Conservation (phyloP, 768 basidiomycete genomes). For the Hortiboletus flavorubellus region DNA sequence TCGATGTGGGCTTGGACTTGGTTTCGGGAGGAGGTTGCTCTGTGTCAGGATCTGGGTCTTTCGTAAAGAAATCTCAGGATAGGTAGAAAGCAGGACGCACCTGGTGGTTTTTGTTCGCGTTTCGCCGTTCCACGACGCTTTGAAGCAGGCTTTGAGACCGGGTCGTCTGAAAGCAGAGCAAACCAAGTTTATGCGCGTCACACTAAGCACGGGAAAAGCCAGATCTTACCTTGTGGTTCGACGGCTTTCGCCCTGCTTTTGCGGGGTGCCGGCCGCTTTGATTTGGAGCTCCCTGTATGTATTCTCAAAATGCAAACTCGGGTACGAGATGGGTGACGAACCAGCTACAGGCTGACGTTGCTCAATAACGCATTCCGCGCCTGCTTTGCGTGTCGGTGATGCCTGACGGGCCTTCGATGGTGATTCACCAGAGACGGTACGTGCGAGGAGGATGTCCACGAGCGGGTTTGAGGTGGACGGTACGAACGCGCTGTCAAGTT, state of each 20-base stretch:
- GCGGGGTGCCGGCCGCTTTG: conserved; percentile 1
- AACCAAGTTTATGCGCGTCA: not conserved
- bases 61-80: not conserved
- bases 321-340: conserved; percentile 1
- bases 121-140: conserved; percentile 17
- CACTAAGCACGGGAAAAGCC: not conserved
- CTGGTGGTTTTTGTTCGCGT: conserved; percentile 7
- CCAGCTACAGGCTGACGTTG: conserved; percentile 4
- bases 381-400: too few species aligned
- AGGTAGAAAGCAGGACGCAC: not conserved
- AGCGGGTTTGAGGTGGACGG: conserved; percentile 49
- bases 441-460: conserved; percentile 50
- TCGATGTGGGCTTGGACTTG: conserved; percentile 5
- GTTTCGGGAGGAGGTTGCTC: not conserved
- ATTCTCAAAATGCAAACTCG: not conserved
- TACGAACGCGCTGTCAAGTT: conserved; percentile 46
- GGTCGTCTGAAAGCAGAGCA: not conserved
- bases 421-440: conserved; percentile 45
- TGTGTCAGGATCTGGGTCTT: not conserved
- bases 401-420: conserved; percentile 33
- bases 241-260: conserved; percentile 11
- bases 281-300: conserved; percentile 13
- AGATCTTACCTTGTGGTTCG: conserved; percentile 3
- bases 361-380: too few species aligned
- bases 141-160: conserved; percentile 4